Base-by-base conservation (phyloP, 192 early-diverging fungal species). In the Chytriomyces confervae region DNA sequence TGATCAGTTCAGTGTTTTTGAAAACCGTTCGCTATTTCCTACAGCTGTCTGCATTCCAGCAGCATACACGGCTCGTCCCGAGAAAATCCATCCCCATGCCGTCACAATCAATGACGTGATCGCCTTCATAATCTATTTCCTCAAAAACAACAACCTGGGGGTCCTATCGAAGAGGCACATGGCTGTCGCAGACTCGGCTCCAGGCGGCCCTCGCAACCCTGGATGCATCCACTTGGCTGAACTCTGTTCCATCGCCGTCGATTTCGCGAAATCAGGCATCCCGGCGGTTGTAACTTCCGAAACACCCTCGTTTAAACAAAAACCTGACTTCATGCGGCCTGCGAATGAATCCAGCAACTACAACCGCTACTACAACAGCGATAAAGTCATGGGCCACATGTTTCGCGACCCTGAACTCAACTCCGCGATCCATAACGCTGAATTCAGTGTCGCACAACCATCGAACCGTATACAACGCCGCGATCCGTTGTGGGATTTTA, bases 181-280 rank as follows among this genome's bases (percentile, higher is more conserved):
- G 62, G 92, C 89, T 0, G 78, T 78, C 6, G 91, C 93, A 0
- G 93, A 94, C 74, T 8, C 43, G 5, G 61, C 74, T 4, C 48
- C 63, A 1, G 51, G 66, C 43, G 91, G 92, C 0, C 89, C 92
- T 1, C 29, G 63, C 3, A 68, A 89, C 66, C 84, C 81, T 5
- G 76, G 77, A 13, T 93, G 91, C 66, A 36, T 91, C 0, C 75
- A 77, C 0, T 81, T 94, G 13, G 93, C 93, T 1, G 84, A 90
- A 49, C 77, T 93, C 2, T 90, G 92, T 70, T 93, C 92, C 11
- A 83, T 82, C 8, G 93, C 93, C 0, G 92, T 94, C 5, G 93
- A 94, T 79, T 94, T 91, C 47, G 86, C 89, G 7, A 94, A 94
- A 73, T 88, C 91, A 13, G 84, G 81, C 20, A 83, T 80, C 16